Evolutionary conservation across 1,284 basidiomycete species (phyloP).

Genomic region (Boletus sp.): DNA sequence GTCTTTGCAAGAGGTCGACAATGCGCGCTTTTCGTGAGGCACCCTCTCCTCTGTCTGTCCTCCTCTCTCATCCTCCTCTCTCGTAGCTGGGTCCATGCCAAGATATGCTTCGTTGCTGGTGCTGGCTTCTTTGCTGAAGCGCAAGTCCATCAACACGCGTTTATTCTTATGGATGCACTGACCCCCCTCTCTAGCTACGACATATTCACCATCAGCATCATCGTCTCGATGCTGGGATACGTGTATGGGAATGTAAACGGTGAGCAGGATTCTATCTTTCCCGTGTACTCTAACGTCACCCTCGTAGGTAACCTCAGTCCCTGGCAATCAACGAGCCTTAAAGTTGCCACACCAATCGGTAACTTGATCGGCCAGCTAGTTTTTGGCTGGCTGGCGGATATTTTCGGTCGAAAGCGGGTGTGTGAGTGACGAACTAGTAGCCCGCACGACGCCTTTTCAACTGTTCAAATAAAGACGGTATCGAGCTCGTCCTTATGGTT

Average conservation of each 20-base stretch:
- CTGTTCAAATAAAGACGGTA: constrained; percentile 46
- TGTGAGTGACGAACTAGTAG: constrained; percentile 26
- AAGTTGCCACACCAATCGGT: constrained; percentile 53
- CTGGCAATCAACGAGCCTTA: constrained; percentile 34
- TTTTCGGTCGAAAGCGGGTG: constrained; percentile 53
- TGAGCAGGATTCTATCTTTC: constrained; percentile 7
- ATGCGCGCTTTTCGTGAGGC: constrained; percentile 30
- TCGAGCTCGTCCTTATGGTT: constrained; percentile 58
- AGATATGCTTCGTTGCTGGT: constrained; percentile 30
- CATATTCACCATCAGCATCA: constrained; percentile 30
- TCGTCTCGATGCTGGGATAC: constrained; percentile 32
- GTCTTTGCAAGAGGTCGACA: constrained; percentile 23
- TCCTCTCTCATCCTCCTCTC: neutral
- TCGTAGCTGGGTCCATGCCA: constrained; percentile 28
- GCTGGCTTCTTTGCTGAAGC: constrained; percentile 34
- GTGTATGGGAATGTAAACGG: constrained; percentile 32
- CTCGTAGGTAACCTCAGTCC: constrained; percentile 29
- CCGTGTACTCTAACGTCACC: constrained; percentile 1
- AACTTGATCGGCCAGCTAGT: constrained; percentile 62
- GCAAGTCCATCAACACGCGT: constrained; percentile 13
- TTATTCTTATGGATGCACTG: neutral
- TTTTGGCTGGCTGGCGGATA: constrained; percentile 60
- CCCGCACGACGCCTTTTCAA: neutral
- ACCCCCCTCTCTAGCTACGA: constrained; percentile 27
- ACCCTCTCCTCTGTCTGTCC: neutral